These are phyloP conservation scores for Colletotrichum neosansevieriae DNA, from an alignment of 2,329 filamentous ascomycete genomes.

Conservation along the genomic window DNA sequence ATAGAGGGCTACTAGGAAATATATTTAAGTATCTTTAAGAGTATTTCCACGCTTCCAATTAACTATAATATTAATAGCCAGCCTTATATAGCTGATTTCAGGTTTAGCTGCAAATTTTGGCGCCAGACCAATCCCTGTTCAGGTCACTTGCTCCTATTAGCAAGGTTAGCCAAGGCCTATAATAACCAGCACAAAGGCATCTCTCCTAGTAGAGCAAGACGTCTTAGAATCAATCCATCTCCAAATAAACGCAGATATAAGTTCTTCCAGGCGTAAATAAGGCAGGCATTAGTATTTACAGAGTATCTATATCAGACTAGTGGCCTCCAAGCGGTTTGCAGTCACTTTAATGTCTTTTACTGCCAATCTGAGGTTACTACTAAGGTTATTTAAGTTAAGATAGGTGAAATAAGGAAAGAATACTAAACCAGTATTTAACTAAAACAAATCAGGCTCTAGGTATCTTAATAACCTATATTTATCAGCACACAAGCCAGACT, in stretches of 20 bases:
- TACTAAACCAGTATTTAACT: background rate
- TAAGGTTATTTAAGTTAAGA: background rate
- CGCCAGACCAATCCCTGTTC: no score
- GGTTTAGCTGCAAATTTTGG: no score
- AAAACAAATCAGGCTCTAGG: background rate
- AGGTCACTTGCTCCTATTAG: no score
- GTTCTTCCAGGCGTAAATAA: background rate
- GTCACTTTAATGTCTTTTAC: background rate
- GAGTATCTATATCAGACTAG: background rate
- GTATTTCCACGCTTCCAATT: no score
- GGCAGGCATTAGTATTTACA: background rate
- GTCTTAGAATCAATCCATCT: background rate
- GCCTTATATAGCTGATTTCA: no score
- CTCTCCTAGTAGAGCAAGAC: conserved; percentile 1
- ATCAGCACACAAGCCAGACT: background rate
- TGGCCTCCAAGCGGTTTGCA: background rate
- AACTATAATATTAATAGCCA: no score
- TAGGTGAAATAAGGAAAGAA: background rate
- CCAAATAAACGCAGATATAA: background rate
- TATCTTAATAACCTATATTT: background rate
- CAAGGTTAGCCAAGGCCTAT: no score
- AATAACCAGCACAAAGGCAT: conserved; percentile 1
- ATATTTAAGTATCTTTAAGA: no score
- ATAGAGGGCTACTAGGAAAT: no score
- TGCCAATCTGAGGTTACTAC: background rate